Conservation (phyloP, 2,329 filamentous ascomycete genomes). For the Calonectria fujianensis region DNA sequence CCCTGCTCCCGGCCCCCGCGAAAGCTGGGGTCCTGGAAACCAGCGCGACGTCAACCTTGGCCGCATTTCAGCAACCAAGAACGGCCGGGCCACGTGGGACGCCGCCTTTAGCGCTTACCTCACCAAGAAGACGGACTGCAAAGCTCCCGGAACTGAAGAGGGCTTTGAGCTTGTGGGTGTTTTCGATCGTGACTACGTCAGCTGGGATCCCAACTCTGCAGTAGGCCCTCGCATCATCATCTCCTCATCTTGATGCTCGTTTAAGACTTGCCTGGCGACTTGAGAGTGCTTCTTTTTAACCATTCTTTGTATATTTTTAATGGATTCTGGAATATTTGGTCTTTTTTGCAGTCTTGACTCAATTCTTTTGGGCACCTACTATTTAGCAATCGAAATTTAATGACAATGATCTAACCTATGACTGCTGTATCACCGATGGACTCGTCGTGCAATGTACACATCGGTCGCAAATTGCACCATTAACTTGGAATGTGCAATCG, state of each 20-base stretch:
- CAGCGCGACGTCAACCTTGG: conserved; percentile 49
- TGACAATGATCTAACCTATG: no score
- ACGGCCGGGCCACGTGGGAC: conserved; percentile 31
- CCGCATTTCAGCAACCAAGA: conserved; percentile 25
- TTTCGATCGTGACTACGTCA: conserved; percentile 33
- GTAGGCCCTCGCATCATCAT: neutral
- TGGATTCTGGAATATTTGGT: neutral
- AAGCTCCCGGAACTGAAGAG: conserved; percentile 33
- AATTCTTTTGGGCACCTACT: neutral
- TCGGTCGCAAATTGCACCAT: neutral
- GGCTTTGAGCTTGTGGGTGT: conserved; percentile 41
- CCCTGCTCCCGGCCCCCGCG: conserved; percentile 45
- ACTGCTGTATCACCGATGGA: no score
- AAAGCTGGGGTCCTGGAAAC: conserved; percentile 51
- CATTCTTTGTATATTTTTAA: neutral
- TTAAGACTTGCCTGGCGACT: neutral
- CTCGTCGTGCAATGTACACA: neutral
- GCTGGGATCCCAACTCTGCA: conserved; percentile 22
- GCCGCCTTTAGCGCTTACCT: conserved; percentile 33
- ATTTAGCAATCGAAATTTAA: neutral
- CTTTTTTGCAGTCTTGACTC: no score
- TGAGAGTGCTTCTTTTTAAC: neutral
- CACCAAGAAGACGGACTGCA: conserved; percentile 33
- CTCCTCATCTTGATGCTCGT: neutral
- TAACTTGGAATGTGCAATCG: neutral